Evolutionary conservation across 164 flowering plant species (phyloP), one percentile per base, ranked within the genome.

Genomic region (Dillenia turbinata): DNA sequence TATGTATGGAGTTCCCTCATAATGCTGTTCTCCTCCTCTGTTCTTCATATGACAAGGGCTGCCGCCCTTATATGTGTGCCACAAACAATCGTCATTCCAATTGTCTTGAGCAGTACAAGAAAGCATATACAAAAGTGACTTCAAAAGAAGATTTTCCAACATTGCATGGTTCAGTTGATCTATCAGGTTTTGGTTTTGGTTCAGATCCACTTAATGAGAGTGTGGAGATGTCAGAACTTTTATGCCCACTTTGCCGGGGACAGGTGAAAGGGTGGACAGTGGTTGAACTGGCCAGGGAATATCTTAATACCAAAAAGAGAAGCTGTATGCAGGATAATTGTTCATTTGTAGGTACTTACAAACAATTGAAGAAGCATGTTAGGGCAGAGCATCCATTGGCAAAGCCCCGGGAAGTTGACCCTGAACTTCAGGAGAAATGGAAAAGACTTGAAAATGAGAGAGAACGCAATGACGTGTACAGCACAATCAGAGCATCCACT

Each of bases 61-160:
- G 91, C 63, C 86, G 85, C 14, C 91, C 91, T 47, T 83, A 82
- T 66, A 86, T 86, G 91, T 86, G 91, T 60, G 91, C 80, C 46
- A 86, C 91, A 49, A 82, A 87, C 68, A 78, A 64, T 56, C 85
- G 87, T 46, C 81, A 75, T 57, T 82, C 89, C 63, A 85, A 85
- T 58, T 85, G 89, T 67, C 86, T 85, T 44, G 81, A 83, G 69
- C 86, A 83, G 73, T 86, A 80, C 70, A 77, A 83, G 70, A 78
- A 83, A 59, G 84, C 84, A 10, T 78, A 78, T 59, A 67, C 74
- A 2, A 75, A 72, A 58, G 69, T 66, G 15, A 66, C 26, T 16
- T 68, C 68, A 58, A 48, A 47, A 44, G 58, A 49, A 16, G 40
- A 14, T 47, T 66, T 13, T 58, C 65, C 17, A 14, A n/a, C 57